These are phyloP conservation scores for Aspergillus brunneoviolaceus DNA, from an alignment of 2,329 filamentous ascomycete species.

Conservation along the genomic window DNA sequence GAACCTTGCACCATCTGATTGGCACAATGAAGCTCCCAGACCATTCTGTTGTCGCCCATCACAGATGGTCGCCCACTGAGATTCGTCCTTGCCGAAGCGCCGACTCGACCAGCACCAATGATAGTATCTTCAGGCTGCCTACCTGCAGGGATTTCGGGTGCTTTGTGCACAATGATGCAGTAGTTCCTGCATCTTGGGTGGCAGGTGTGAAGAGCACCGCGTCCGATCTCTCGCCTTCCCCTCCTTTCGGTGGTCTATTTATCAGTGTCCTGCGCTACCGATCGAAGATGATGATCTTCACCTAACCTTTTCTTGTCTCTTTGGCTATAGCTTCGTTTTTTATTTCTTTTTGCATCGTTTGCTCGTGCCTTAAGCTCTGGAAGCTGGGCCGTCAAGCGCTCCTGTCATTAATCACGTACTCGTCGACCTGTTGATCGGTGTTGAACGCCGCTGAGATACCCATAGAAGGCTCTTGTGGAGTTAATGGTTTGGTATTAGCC, in stretches of 20 bases:
- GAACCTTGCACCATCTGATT: constrained; percentile 14
- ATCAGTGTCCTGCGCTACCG: constrained; percentile 28
- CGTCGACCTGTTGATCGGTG: constrained; percentile 35
- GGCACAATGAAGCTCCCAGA: constrained; percentile 7
- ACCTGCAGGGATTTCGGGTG: constrained; percentile 15
- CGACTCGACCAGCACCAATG: constrained; percentile 18
- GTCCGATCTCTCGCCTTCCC: constrained; percentile 19
- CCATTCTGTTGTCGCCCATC: constrained; percentile 14
- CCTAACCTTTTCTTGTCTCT: constrained; percentile 17
- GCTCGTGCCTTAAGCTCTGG: constrained; percentile 34
- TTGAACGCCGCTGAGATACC: constrained; percentile 31
- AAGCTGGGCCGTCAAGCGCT: constrained; percentile 31
- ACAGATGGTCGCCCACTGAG: background rate
- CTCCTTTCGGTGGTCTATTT: constrained; percentile 26
- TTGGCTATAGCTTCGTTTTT: constrained; percentile 27
- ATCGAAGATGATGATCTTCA: constrained; percentile 20
- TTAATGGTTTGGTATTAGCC: constrained; percentile 6
- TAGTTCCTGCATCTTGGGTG: constrained; percentile 30
- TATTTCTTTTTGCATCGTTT: constrained; percentile 22
- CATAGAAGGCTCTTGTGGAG: constrained; percentile 19
- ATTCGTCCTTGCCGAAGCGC: constrained; percentile 21
- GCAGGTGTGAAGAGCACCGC: constrained; percentile 13
- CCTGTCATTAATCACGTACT: constrained; percentile 21
- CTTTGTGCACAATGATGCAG: constrained; percentile 33
- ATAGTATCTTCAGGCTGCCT: constrained; percentile 10